Conservation (phyloP, 768 basidiomycete species). For the Steccherinum ochraceum region DNA sequence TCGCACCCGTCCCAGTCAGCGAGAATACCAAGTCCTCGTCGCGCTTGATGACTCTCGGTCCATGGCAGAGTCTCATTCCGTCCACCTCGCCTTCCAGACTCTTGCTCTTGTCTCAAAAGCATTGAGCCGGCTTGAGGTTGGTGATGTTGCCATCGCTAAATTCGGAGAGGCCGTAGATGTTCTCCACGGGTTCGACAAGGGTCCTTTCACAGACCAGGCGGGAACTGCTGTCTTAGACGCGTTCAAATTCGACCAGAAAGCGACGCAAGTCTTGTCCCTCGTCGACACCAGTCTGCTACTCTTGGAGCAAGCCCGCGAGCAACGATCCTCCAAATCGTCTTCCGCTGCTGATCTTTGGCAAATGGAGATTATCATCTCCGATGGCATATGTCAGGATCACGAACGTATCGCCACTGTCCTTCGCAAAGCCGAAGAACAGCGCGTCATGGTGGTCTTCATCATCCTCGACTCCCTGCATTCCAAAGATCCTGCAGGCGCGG, state of each 20-base stretch:
- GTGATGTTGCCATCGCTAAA: conserved; percentile 87
- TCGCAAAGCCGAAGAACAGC: conserved; percentile 80
- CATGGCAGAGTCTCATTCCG: conserved; percentile 89
- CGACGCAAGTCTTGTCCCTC: conserved; percentile 80
- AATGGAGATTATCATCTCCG: conserved; percentile 95
- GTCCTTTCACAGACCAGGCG: conserved; percentile 73
- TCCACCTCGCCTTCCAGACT: conserved; percentile 92
- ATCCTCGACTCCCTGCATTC: conserved; percentile 84
- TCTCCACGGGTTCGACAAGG: conserved; percentile 79
- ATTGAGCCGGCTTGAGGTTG: conserved; percentile 85
- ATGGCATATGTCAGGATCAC: conserved; percentile 98
- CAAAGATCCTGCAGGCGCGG: conserved; percentile 19
- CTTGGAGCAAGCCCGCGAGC: conserved; percentile 72
- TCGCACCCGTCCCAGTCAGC: conserved; percentile 85
- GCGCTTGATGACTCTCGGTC: conserved; percentile 95
- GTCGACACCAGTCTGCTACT: conserved; percentile 72
- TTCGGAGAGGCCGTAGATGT: conserved; percentile 89
- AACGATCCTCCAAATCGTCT: conserved; percentile 46
- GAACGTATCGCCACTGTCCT: conserved; percentile 74
- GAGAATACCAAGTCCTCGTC: conserved; percentile 93
- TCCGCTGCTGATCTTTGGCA: conserved; percentile 89
- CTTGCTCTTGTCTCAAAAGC: conserved; percentile 89
- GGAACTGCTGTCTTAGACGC: conserved; percentile 76
- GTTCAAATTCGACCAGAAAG: conserved; percentile 86
- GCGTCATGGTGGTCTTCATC: conserved; percentile 95